Evolutionary conservation across 352 stramenopile species (phyloP), one percentile per base, ranked within the genome.

Genomic region (Globisporangium echinulatum): DNA sequence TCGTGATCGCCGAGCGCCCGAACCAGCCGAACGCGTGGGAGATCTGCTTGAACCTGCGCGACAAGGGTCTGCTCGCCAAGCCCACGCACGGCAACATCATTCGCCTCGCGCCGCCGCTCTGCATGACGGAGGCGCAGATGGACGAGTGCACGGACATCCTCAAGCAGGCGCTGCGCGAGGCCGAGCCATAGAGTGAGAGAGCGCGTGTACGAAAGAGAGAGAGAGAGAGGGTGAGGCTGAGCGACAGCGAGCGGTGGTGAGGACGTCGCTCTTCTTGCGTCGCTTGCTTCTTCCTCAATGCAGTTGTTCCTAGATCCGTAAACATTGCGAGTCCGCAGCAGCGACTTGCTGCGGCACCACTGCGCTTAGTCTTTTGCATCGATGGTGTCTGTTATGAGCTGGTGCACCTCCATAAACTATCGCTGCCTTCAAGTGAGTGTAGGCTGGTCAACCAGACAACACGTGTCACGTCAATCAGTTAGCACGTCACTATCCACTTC

Each of bases 21-120:
- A 88, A 89, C 59, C 88, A 92, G 59, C 70, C 77, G 38, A 71
- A 85, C 66, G 97, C 97, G 15, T 98, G 92, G 89, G 82, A 99
- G 54, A 80, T 99, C 17, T 99, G 97, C 71, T 68, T 99, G 52
- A 85, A 88, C 54, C 85, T 99, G 72, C 94, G 85, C 64, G 79
- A 99, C 62, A 89, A 97, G 67, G 97, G 97, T 1, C 70, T 99
- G 40, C 78, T 99, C 37, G 97, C 97, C 52, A 99, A 99, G 79
- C 97, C 97, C 14, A 99, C 97, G 49, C 97, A 99, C 71, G 96
- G 93, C 63, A 98, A 99, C 78, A 98, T 99, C 71, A 98, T 99
- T 72, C 91, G 96, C 49, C 92, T 99, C 52, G 96, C 97, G 39
- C 97, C 97, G 19, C 96, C 96, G 44, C 84, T 99, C 53, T 96